Evolutionary conservation across 805 yeast genomes (phyloP), one percentile per base, ranked within the genome.

Genomic region (Nakazawaea populi): DNA sequence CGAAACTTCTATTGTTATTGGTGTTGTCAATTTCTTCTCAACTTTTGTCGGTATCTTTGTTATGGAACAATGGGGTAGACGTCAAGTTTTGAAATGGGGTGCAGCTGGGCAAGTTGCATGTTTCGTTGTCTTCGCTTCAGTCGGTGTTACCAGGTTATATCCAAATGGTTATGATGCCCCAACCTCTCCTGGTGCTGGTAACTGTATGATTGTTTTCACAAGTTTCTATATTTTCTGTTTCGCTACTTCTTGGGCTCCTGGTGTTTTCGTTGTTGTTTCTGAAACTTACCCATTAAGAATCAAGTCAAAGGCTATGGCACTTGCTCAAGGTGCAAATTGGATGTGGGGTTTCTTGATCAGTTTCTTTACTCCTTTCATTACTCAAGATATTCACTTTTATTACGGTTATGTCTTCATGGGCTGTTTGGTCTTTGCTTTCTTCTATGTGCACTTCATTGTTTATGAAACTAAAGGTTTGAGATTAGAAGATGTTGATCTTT

Each of bases 171-270:
- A 48, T 44, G 69, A 65, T 54, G 63, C 65, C 47, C 60, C 62
- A 48, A 58, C 77, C 36, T 66, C 76, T 42, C 74, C 72, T 56
- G 73, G 82, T 52, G 78, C 83, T 48, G 87, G 87, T 48, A 72
- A 75, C 63, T 76, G 72, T 44, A 69, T 77, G 60, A 74, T 80
- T 59, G 81, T 80, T 24, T 75, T 77, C 58, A 66, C 73, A 4
- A 79, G 81, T 64, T 55, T 77, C 54, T 87, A 82, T 64, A 86
- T 87, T 56, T 82, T 85, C 40, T 80, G 81, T 56, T 85, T 85
- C 66, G 92, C 91, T 5, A 74, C 85, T 7, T 75, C 89, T 18
- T 86, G 90, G 89, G 89, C 90, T 65, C 86, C 89, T 48, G 74
- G 76, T 51, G 78, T 78, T 44, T 83, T 87, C 85, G 87, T 76